Conservation (phyloP, 192 early-diverging fungal genomes). For the Spizellomyces sp. region DNA sequence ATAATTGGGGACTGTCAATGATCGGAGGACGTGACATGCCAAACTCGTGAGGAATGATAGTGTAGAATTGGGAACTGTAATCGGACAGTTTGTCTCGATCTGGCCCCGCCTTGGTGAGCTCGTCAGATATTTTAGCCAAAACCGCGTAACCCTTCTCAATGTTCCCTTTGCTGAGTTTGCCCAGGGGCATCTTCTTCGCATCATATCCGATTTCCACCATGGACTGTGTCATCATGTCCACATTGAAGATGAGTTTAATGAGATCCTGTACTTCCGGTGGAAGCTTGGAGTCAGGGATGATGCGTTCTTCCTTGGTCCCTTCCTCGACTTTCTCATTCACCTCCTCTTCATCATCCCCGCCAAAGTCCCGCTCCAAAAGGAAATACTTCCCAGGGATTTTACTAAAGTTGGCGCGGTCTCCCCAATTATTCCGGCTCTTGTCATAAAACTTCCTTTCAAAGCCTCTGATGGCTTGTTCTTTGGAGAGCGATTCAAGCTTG, state of each 20-base stretch:
- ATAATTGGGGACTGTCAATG: conserved; percentile 45
- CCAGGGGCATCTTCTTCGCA: conserved; percentile 74
- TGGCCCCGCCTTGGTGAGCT: conserved; percentile 21
- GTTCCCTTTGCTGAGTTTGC: conserved; percentile 67
- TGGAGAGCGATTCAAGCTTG: conserved; percentile 19
- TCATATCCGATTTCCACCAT: conserved; percentile 75
- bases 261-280: conserved; percentile 52
- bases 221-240: conserved; percentile 54
- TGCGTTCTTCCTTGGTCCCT: neutral
- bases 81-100: conserved; percentile 19
- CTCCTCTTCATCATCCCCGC: conserved; percentile 51
- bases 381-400: conserved; percentile 60
- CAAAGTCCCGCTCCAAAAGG: conserved; percentile 68
- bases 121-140: conserved; percentile 58
- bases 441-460: conserved; percentile 68
- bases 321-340: conserved; percentile 24
- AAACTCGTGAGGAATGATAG: conserved; percentile 74
- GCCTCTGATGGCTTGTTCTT: conserved; percentile 12
- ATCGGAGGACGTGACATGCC: conserved; percentile 47
- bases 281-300: conserved; percentile 37
- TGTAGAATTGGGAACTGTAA: conserved; percentile 58
- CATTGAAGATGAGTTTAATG: conserved; percentile 72
- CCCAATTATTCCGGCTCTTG: conserved; percentile 75
- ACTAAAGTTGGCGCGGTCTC: conserved; percentile 54
- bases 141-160: conserved; percentile 59